A percentile compares a stretch with the other conserved stretches of the same genome.
Evolutionary conservation across 176 grass and related monocot species (phyloP).

Genomic region (Aechmea fasciata): DNA sequence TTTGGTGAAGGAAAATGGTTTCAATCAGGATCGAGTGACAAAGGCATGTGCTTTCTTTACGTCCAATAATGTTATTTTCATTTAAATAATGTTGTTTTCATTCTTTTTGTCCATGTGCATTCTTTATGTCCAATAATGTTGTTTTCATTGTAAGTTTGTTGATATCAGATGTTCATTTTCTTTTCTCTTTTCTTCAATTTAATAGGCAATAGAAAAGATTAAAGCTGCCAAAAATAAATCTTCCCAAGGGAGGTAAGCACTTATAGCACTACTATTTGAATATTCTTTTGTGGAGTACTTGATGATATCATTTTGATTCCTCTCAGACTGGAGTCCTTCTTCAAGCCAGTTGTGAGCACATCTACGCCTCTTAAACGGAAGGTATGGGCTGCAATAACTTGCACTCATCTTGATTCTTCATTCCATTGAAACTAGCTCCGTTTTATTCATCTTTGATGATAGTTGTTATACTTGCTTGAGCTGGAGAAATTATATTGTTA

Average conservation of each 20-base stretch:
- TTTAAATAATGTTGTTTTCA: not conserved
- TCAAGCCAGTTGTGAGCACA: constrained; percentile 24
- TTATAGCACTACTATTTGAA: constrained; percentile 3
- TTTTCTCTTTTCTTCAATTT: constrained; percentile 21
- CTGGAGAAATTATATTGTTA: not conserved
- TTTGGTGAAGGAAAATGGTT: constrained; percentile 73
- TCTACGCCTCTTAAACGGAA: constrained; percentile 14
- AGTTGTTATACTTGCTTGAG: constrained; percentile 16
- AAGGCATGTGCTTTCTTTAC: constrained; percentile 42
- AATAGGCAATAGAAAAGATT: constrained; percentile 78
- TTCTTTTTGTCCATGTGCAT: constrained; percentile 1
- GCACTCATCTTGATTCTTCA: not conserved
- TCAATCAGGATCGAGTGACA: constrained; percentile 62
- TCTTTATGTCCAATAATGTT: constrained; percentile 6
- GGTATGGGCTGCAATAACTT: not conserved
- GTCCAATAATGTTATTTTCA: constrained; percentile 12
- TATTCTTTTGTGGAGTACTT: not conserved
- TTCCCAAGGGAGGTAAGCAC: constrained; percentile 47
- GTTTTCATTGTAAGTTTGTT: constrained; percentile 14
- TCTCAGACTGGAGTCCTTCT: constrained; percentile 45
- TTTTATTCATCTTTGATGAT: not conserved
- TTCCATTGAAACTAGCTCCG: not conserved
- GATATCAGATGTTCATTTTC: constrained; percentile 13
- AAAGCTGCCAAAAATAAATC: constrained; percentile 54
- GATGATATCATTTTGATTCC: constrained; percentile 18